Evolutionary conservation across 2,329 filamentous ascomycete species (phyloP).

Genomic region (Colletotrichum lentis): DNA sequence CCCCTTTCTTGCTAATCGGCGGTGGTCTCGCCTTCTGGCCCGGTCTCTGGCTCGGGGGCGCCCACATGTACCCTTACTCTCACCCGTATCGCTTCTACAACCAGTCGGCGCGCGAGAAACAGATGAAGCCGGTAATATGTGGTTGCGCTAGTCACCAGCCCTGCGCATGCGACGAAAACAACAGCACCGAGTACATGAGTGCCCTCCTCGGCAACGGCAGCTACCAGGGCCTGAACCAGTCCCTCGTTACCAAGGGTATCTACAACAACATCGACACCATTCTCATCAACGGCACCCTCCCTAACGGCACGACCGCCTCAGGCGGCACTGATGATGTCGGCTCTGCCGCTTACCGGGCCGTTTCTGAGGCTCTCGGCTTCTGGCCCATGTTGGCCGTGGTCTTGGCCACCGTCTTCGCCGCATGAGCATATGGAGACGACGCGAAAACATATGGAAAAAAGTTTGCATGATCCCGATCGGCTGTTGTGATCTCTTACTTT

Average conservation of each 20-base stretch:
- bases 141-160: slow-evolving; percentile 62
- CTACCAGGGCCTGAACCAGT: slow-evolving; percentile 62
- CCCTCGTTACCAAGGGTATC: slow-evolving; percentile 68
- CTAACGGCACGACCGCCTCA: slow-evolving; percentile 69
- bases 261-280: slow-evolving; percentile 63
- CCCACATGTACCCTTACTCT: slow-evolving; percentile 63
- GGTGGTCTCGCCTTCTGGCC: slow-evolving; percentile 67
- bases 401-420: slow-evolving; percentile 54
- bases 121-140: slow-evolving; percentile 68
- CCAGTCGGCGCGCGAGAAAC: slow-evolving; percentile 56
- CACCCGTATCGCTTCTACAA: slow-evolving; percentile 65
- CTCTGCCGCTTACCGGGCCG: slow-evolving; percentile 45
- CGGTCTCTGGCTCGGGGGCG: slow-evolving; percentile 65
- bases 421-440: too few relatives aligned
- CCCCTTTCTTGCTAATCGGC: slow-evolving; percentile 60
- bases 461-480: too few relatives aligned
- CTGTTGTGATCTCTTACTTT: too few relatives aligned
- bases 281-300: slow-evolving; percentile 78
- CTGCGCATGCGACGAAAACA: slow-evolving; percentile 61
- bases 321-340: slow-evolving; percentile 48
- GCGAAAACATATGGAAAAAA: too few relatives aligned
- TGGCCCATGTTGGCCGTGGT: slow-evolving; percentile 60
- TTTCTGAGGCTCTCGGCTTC: slow-evolving; percentile 56
- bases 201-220: slow-evolving; percentile 70
- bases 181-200: slow-evolving; percentile 60